Evolutionary conservation across 179 eudicot genomes (phyloP), one percentile per base, ranked within the genome.

Genomic region (Sideroxylon spinosum): DNA sequence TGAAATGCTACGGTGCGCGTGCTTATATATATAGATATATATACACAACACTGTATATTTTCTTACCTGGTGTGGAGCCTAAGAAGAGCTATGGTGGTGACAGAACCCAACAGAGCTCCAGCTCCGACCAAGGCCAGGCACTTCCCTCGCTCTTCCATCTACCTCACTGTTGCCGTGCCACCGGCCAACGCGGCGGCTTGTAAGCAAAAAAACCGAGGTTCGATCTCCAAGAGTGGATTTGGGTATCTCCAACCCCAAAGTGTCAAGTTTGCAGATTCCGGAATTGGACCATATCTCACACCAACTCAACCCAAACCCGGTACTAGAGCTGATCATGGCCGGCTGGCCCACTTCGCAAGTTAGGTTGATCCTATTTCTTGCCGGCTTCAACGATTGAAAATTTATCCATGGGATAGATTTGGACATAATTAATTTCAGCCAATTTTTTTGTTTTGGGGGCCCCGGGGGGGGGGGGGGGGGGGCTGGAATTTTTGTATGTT

Each of bases 91-190:
- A 91, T 6, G 55, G 98, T 93, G 64, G 98, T 86, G 44, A 88
- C 68, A 32, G 98, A 93, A 79, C 98, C 98, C 50, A 95, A 55
- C 7, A 93, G 71, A 81, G 94, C 93, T 81, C 98, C 97, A 25
- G 89, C 90, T 65, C 95, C 95, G 0, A 95, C 73, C 78, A 95
- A 82, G 56, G 85, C 91, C 77, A 86, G 37, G 79, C 70, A 71
- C 80, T 93, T 95, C 56, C 83, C 73, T 57, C 87, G 80, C 66
- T 91, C 94, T 76, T 89, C 95, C 98, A 93, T 93, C 59, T 81
- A 65, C 68, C 22, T 75, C 77, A 60, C 52, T 44, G 12, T 14
- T 49, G 52, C n/a, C n/a, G n/a, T 13, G 16, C 19, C 17, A 8
- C 2, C 8, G 63, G 63, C 63, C 23, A 59, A 59, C 63, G 63